Conservation (phyloP, 1,284 basidiomycete genomes). For the Cryptococcus sp. region DNA sequence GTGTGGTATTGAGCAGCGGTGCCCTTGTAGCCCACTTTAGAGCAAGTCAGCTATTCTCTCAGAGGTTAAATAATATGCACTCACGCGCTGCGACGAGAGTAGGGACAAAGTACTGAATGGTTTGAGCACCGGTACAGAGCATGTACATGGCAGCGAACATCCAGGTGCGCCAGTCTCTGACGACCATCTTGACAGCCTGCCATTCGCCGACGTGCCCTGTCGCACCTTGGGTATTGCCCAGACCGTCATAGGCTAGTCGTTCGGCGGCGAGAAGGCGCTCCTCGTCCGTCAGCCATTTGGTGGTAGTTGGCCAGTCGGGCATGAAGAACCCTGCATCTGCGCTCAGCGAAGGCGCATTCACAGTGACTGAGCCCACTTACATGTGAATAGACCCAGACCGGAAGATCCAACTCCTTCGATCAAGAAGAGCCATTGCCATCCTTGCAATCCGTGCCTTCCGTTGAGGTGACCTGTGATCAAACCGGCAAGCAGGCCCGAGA, state of each 20-base stretch:
- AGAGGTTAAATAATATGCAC: neutral
- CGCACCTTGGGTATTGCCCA: constrained; percentile 41
- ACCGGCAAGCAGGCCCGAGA: constrained; percentile 54
- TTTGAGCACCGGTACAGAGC: constrained; percentile 55
- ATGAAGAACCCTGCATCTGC: constrained; percentile 34
- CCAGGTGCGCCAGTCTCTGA: constrained; percentile 41
- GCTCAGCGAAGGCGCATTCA: too few species aligned
- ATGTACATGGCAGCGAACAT: constrained; percentile 52
- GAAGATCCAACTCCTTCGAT: constrained; percentile 49
- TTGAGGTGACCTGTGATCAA: constrained; percentile 48
- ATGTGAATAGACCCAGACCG: constrained; percentile 35
- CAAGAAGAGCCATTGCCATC: constrained; percentile 53
- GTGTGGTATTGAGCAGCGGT: constrained; percentile 56
- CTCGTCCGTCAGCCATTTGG: constrained; percentile 53
- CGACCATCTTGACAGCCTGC: constrained; percentile 50
- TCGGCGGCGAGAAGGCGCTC: constrained; percentile 55
- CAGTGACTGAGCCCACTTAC: too few species aligned
- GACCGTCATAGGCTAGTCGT: constrained; percentile 54
- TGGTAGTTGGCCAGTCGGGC: constrained; percentile 54
- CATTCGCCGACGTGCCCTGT: constrained; percentile 45
- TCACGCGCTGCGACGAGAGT: constrained; percentile 46
- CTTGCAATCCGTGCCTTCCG: constrained; percentile 44
- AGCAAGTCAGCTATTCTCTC: constrained; percentile 2
- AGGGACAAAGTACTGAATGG: constrained; percentile 58
- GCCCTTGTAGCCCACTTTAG: constrained; percentile 50